phyloP scores from a whole-genome alignment of 805 yeast species.

The Clavispora phyllophila region DNA sequence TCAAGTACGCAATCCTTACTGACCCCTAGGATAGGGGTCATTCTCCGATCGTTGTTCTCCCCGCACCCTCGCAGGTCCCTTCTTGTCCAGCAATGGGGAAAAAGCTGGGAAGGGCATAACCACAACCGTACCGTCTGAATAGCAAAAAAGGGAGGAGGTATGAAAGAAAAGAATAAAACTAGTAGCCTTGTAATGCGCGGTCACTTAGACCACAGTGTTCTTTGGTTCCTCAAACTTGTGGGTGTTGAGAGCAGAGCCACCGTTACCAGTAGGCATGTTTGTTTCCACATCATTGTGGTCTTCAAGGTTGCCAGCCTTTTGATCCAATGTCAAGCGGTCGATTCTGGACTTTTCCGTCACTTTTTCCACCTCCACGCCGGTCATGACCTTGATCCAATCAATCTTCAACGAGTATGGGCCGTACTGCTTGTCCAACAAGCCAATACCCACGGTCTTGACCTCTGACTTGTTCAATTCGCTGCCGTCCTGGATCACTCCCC shows the following conservation, averaged over 20 bases:
- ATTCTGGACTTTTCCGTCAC: slow-evolving; percentile 34
- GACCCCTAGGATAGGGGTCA: slow-evolving; percentile 1
- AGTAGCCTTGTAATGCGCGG: no score
- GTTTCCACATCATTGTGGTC: slow-evolving; percentile 13
- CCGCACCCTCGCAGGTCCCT: background rate
- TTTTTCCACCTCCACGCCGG: slow-evolving; percentile 46
- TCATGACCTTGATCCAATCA: slow-evolving; percentile 68
- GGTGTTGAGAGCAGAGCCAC: slow-evolving; percentile 26
- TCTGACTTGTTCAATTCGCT: slow-evolving; percentile 54
- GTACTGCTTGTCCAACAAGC: slow-evolving; percentile 69
- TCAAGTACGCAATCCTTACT: background rate
- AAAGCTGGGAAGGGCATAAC: background rate
- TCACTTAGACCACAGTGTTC: slow-evolving; percentile 28
- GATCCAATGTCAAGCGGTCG: slow-evolving; percentile 15
- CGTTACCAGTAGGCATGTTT: slow-evolving; percentile 18
- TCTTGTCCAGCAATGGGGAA: slow-evolving; percentile 1
- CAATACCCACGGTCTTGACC: slow-evolving; percentile 71
- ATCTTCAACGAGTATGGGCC: slow-evolving; percentile 70
- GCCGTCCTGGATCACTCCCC: slow-evolving; percentile 59
- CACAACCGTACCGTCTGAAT: background rate
- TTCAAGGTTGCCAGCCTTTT: slow-evolving; percentile 1
- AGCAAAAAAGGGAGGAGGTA: no score
- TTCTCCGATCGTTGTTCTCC: background rate
- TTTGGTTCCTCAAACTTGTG: slow-evolving; percentile 29
- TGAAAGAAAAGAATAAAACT: no score